These are phyloP conservation scores for Thalassiosira allenii DNA, from an alignment of 352 stramenopile genomes.

Conservation along the genomic window DNA sequence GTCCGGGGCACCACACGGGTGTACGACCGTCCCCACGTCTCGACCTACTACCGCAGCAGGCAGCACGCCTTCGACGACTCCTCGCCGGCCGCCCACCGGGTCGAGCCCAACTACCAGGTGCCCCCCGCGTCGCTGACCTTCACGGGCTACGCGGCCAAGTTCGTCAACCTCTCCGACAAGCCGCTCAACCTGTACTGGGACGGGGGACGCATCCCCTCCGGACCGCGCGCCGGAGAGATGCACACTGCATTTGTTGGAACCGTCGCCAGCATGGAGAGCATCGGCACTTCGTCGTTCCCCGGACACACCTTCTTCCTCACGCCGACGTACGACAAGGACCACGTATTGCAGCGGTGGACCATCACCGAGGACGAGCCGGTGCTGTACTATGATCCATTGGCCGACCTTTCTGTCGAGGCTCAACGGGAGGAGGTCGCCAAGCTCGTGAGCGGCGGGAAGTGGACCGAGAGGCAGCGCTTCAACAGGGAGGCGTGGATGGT, in stretches of 20 bases:
- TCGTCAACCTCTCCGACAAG: constrained; percentile 76
- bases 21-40: constrained; percentile 45
- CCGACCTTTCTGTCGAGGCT: constrained; percentile 53
- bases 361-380: constrained; percentile 74
- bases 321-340: constrained; percentile 68
- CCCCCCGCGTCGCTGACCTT: constrained; percentile 56
- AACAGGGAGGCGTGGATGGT: constrained; percentile 53
- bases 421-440: constrained; percentile 50
- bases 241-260: constrained; percentile 38
- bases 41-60: constrained; percentile 43
- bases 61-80: background rate
- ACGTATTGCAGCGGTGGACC: constrained; percentile 69
- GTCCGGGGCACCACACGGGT: constrained; percentile 47
- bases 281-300: constrained; percentile 33
- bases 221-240: constrained; percentile 29
- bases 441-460: constrained; percentile 44
- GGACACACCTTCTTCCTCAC: constrained; percentile 77
- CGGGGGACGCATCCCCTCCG: constrained; percentile 50
- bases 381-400: constrained; percentile 74
- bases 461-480: constrained; percentile 58
- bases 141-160: constrained; percentile 83
- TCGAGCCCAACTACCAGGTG: constrained; percentile 21
- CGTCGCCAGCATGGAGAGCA: constrained; percentile 43
- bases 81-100: background rate
- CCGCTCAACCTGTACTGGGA: constrained; percentile 79